phyloP scores from a whole-genome alignment of 2,329 filamentous ascomycete species.

The Aspergillus hiratsukae region DNA sequence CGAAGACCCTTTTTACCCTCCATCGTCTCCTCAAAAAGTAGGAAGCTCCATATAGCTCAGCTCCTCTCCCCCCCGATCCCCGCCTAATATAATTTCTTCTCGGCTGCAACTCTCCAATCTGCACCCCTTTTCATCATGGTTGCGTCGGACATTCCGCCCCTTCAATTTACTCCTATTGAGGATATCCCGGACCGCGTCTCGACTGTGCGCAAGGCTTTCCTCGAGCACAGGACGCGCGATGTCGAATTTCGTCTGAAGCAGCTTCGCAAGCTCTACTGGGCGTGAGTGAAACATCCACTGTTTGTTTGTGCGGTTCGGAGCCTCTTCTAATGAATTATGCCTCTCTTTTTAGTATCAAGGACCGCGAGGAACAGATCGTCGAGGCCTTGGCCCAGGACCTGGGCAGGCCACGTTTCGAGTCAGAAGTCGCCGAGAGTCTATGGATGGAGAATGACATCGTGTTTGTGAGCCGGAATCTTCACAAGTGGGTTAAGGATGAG shows the following conservation, averaged over 20 bases:
- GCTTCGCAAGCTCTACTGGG: constrained; percentile 95
- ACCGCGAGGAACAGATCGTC: constrained; percentile 67
- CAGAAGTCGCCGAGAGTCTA: constrained; percentile 67
- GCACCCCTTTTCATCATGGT: constrained; percentile 25
- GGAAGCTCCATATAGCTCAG: not conserved
- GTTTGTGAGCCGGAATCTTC: constrained; percentile 70
- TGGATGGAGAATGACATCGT: constrained; percentile 80
- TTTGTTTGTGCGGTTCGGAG: not conserved
- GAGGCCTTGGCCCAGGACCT: constrained; percentile 76
- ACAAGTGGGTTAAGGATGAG: constrained; percentile 81
- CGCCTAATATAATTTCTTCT: not conserved
- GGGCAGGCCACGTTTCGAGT: constrained; percentile 71
- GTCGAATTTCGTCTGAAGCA: constrained; percentile 78
- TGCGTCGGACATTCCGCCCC: constrained; percentile 36
- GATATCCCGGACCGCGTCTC: constrained; percentile 60
- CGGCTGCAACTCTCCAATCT: not conserved
- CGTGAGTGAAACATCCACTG: constrained; percentile 36
- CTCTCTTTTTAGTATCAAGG: constrained; percentile 53
- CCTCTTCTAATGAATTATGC: constrained; percentile 9
- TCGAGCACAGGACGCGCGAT: constrained; percentile 74
- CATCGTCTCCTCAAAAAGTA: not conserved
- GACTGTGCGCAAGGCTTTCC: constrained; percentile 64
- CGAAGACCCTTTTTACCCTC: not conserved
- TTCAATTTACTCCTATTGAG: constrained; percentile 61
- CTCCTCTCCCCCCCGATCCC: not conserved